These are phyloP conservation scores for Magnaporthiopsis rhizophila DNA, from an alignment of 2,329 filamentous ascomycete genomes.

Conservation along the genomic window DNA sequence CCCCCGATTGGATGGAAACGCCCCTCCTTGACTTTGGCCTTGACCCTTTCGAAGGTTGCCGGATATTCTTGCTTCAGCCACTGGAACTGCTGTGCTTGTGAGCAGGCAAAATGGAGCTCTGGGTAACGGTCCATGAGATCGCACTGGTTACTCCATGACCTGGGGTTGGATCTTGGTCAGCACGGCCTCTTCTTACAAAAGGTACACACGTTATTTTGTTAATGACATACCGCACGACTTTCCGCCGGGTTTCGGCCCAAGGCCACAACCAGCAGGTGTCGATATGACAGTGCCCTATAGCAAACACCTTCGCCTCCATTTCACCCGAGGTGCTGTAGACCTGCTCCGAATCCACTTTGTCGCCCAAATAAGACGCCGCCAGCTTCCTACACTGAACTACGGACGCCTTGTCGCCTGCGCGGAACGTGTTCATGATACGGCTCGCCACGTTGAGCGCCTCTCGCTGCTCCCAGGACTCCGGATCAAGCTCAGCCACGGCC, in stretches of 20 bases:
- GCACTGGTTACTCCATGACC: slow-evolving; percentile 58
- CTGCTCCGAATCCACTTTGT: slow-evolving; percentile 48
- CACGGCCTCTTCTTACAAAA: not conserved
- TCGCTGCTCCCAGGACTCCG: slow-evolving; percentile 55
- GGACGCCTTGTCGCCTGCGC: slow-evolving; percentile 47
- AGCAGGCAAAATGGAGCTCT: slow-evolving; percentile 56
- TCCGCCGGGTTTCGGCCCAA: slow-evolving; percentile 62
- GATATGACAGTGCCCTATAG: slow-evolving; percentile 61
- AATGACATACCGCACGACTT: slow-evolving; percentile 48
- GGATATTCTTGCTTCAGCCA: slow-evolving; percentile 61
- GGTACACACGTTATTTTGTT: not conserved
- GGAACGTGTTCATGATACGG: slow-evolving; percentile 58
- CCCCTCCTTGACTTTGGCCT: slow-evolving; percentile 57
- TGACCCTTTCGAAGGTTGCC: slow-evolving; percentile 56
- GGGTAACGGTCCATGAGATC: slow-evolving; percentile 61
- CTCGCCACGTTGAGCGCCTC: slow-evolving; percentile 54
- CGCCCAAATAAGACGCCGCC: slow-evolving; percentile 51
- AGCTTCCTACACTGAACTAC: slow-evolving; percentile 50
- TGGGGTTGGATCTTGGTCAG: not conserved
- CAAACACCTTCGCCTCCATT: slow-evolving; percentile 48
- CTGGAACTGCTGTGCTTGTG: slow-evolving; percentile 47
- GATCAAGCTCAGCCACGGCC: slow-evolving; percentile 57
- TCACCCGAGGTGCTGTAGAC: slow-evolving; percentile 44
- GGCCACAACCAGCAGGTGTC: slow-evolving; percentile 67
- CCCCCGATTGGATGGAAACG: slow-evolving; percentile 60